Conservation (phyloP, 495 filamentous ascomycete species). For the Hypoxylon fragiforme region DNA sequence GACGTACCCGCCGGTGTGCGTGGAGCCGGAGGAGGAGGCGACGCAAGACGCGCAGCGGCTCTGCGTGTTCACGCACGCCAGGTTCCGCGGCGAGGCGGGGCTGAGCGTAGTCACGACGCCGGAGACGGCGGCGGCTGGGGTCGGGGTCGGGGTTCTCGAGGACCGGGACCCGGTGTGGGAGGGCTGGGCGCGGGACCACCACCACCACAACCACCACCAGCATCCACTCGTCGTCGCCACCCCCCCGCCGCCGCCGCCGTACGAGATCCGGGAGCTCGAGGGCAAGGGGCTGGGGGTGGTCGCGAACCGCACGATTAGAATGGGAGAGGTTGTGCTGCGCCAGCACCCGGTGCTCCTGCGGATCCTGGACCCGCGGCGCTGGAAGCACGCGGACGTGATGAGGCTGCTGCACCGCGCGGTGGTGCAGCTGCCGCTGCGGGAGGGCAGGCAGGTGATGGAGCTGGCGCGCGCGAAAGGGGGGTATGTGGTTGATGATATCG, state of each 20-base stretch:
- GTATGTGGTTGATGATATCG: conserved; percentile 37
- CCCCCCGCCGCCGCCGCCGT: conserved; percentile 12
- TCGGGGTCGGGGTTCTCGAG: conserved; percentile 10
- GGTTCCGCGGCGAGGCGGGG: conserved; percentile 24
- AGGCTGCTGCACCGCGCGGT: conserved; percentile 32
- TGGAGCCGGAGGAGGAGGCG: conserved; percentile 17
- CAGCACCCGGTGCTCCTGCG: conserved; percentile 35
- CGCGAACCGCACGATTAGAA: conserved; percentile 34
- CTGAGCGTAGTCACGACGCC: conserved; percentile 38
- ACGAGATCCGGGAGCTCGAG: conserved; percentile 35
- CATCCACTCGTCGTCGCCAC: conserved; percentile 21
- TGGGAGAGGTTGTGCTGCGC: conserved; percentile 37
- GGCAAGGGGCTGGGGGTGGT: conserved; percentile 41
- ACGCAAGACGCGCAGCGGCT: conserved; percentile 24
- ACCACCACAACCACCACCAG: no score
- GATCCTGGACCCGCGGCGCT: conserved; percentile 25
- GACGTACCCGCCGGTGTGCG: conserved; percentile 40
- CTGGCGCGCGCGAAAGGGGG: conserved; percentile 30
- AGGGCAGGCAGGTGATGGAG: conserved; percentile 17
- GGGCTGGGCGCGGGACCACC: conserved; percentile 21
- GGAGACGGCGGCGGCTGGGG: conserved; percentile 26
- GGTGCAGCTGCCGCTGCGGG: conserved; percentile 25
- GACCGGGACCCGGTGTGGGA: conserved; percentile 19
- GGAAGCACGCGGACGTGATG: conserved; percentile 28
- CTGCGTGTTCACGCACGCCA: conserved; percentile 32